Evolutionary conservation across 2,329 filamentous ascomycete species (phyloP), one percentile per base, ranked within the genome.

Genomic region (Akanthomyces muscarius): DNA sequence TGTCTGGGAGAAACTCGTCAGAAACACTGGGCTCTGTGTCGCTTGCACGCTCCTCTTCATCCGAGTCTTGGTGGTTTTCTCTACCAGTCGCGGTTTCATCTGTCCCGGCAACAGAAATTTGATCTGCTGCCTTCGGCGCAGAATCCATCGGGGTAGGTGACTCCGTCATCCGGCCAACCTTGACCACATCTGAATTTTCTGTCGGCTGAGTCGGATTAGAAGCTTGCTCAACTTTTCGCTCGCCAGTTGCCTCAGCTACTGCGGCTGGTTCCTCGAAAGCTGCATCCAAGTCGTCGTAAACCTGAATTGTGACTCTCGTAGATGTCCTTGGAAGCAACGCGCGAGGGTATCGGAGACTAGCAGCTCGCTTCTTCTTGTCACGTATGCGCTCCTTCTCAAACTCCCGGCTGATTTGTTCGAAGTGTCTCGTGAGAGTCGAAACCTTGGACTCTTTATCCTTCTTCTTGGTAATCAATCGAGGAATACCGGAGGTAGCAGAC

Each of bases 231-330:
- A 69, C 65, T 28, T 77, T 74, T 4, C 68, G 72, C 30, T 75
- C 71, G 11, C 61, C 64, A 23, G 63, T 51, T 33, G 66, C 86
- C 61, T 92, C 89, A 50, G 89, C 85, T 1, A 81, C 84, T 18
- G 85, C 84, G 16, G 86, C 86, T 56, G 86, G 85, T 71, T 96
- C 92, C 68, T 92, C 89, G 13, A 97, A 93, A 23, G 96, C 95
- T 74, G 97, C 92, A 63, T 93, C 89, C 5, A 97, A 91, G 73
- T 97, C 92, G 68, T 91, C 90, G 73, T 98, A 99, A 10, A 99
- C 92, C 74, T 98, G 91, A 18, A 99, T 93, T 65, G 96, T 94
- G 7, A 95, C 93, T 70, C 93, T 95, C n/a, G 94, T 96, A 21
- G 92, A 93, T 47, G 92, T 91, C 67, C 95, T 86, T 23, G 95